Evolutionary conservation across 2,329 filamentous ascomycete genomes (phyloP).

Genomic region (Plectosphaerella cucumerina): DNA sequence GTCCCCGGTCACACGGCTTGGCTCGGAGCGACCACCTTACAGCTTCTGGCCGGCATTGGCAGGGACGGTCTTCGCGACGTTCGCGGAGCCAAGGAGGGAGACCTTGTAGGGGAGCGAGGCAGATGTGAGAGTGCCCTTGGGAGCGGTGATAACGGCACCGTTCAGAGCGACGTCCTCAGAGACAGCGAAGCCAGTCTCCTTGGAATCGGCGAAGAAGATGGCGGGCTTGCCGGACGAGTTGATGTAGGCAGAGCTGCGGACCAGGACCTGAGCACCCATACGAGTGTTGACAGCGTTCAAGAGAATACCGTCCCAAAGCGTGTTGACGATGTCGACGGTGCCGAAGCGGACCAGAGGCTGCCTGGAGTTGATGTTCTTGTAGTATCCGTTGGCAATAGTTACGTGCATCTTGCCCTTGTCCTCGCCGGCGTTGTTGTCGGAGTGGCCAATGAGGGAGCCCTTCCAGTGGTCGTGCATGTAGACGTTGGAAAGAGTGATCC

Average conservation of each 20-base stretch:
- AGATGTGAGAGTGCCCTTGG: conserved; percentile 38
- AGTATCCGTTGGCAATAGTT: conserved; percentile 60
- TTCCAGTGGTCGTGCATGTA: conserved; percentile 46
- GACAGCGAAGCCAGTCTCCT: conserved; percentile 31
- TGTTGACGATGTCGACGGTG: conserved; percentile 46
- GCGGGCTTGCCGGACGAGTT: conserved; percentile 26
- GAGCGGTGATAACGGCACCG: conserved; percentile 40
- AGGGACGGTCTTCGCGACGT: conserved; percentile 34
- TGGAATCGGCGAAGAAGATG: conserved; percentile 30
- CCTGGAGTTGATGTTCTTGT: conserved; percentile 56
- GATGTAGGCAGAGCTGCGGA: conserved; percentile 47
- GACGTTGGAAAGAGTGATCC: conserved; percentile 36
- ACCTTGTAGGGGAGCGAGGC: conserved; percentile 48
- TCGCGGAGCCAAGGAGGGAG: conserved; percentile 31
- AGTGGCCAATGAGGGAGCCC: conserved; percentile 57
- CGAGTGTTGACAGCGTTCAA: conserved; percentile 49
- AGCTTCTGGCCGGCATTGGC: conserved; percentile 27
- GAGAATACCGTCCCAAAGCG: conserved; percentile 38
- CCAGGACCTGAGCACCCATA: conserved; percentile 46
- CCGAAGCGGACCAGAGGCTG: conserved; percentile 57
- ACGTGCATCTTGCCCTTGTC: conserved; percentile 55
- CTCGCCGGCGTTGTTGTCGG: conserved; percentile 52
- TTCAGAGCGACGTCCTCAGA: conserved; percentile 34
- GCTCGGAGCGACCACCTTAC: background rate
- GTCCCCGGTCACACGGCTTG: too few relatives aligned